Evolutionary conservation across 805 yeast genomes (phyloP), one percentile per base, ranked within the genome.

Genomic region (Metschnikowia kunwiensis): DNA sequence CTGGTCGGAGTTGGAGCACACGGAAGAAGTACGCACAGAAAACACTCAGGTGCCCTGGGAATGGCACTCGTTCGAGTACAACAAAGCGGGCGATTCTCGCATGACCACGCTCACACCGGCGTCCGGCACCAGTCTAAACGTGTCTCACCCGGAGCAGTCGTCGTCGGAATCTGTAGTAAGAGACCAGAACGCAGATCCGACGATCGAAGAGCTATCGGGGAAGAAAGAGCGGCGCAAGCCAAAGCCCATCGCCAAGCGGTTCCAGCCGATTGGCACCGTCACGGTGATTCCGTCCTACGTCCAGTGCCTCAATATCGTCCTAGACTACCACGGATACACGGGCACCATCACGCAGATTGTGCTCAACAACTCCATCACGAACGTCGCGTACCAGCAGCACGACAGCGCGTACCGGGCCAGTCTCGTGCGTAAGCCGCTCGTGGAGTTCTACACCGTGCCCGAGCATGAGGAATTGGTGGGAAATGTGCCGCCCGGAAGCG

Each of bases 281-380:
- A 30, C 41, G 3, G 28, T 45, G 6, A 10, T 22, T 9, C 43
- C 42, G 3, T 47, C 55, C 1, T 34, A 39, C 3, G 48, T 52
- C 5, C 53, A 50, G 24, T 53, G 59, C 26, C 39, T 53, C 16
- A 42, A 42, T 12, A 43, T 55, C 10, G 49, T 43, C 13, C 44
- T 53, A 12, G 49, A 52, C 33, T 53, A 55, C 33, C 42, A 45
- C 23, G 53, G 53, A 2, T 49, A 46, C 30, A 41, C 50, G 15
- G 58, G 58, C 2, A 28, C 23, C 5, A 47, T 51, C 24, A 30
- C 25, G 14, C 21, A 27, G 8, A 29, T 44, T 4, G 22, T 45
- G 10, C 31, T 48, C 21, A 46, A 48, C 21, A 34, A 46, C 13
- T 20, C 43, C 13, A 38, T 48, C 24, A 42, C 50, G 15, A 48